These are phyloP conservation scores for Xylaria sp. DNA, from an alignment of 2,329 filamentous ascomycete species.

Conservation along the genomic window DNA sequence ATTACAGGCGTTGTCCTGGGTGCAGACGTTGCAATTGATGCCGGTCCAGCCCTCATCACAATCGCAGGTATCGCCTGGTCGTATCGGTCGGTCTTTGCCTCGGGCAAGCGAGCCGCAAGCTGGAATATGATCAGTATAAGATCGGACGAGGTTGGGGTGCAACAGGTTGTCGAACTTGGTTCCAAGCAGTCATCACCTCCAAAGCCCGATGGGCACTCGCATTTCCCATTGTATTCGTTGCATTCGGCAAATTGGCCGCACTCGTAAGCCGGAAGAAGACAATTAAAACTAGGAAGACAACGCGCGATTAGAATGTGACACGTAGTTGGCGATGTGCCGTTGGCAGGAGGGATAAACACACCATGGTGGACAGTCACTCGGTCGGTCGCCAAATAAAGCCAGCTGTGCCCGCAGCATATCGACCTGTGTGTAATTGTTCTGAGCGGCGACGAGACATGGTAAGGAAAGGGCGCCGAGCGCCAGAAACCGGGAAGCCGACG, in stretches of 20 bases:
- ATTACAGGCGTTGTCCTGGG: constrained; percentile 79
- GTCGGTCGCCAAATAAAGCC: constrained; percentile 72
- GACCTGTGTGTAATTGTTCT: constrained; percentile 60
- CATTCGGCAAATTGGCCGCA: constrained; percentile 91
- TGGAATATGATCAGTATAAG: constrained; percentile 31
- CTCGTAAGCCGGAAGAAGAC: constrained; percentile 86
- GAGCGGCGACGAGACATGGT: constrained; percentile 37
- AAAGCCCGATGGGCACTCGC: constrained; percentile 87
- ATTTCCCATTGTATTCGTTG: constrained; percentile 89
- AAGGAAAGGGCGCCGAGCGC: constrained; percentile 32
- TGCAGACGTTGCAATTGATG: constrained; percentile 98
- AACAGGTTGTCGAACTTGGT: constrained; percentile 58
- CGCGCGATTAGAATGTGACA: constrained; percentile 33
- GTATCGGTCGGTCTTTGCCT: constrained; percentile 75
- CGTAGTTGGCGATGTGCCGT: constrained; percentile 52
- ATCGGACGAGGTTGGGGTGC: neutral
- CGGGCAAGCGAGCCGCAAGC: constrained; percentile 87
- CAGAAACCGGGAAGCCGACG: constrained; percentile 26
- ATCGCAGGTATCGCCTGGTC: constrained; percentile 71
- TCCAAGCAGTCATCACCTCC: constrained; percentile 91
- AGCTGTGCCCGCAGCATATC: constrained; percentile 68
- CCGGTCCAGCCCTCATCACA: constrained; percentile 94
- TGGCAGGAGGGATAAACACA: constrained; percentile 41
- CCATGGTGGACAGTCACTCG: constrained; percentile 79
- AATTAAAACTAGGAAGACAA: constrained; percentile 79